These are phyloP conservation scores for Ascochyta koolunga DNA, from an alignment of 2,329 filamentous ascomycete species.

Conservation along the genomic window DNA sequence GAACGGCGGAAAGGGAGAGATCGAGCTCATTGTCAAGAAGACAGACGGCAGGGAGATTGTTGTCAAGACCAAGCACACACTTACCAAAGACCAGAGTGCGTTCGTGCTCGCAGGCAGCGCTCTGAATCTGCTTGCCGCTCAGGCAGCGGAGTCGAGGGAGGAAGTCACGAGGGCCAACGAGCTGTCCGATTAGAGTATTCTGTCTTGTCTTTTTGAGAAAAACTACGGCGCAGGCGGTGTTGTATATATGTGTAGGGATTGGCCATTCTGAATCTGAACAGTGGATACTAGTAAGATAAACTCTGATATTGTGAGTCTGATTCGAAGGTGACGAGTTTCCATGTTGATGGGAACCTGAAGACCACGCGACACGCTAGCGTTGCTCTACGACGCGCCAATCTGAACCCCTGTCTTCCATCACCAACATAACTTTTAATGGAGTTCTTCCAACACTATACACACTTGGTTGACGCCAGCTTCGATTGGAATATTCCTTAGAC, in stretches of 20 bases:
- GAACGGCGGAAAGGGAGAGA: conserved; percentile 77
- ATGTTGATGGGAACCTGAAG: not conserved
- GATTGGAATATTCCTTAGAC: not conserved
- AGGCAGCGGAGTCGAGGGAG: conserved; percentile 51
- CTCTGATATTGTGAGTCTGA: no score
- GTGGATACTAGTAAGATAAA: not conserved
- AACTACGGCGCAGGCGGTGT: conserved; percentile 9
- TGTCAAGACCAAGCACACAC: conserved; percentile 82
- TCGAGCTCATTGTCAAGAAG: conserved; percentile 64
- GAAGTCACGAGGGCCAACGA: conserved; percentile 46
- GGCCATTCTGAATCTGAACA: not conserved
- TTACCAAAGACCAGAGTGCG: conserved; percentile 86
- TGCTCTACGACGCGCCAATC: not conserved
- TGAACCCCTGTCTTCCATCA: not conserved
- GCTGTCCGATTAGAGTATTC: conserved; percentile 44
- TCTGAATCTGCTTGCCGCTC: conserved; percentile 81
- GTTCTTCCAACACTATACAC: not conserved
- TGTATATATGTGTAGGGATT: conserved; percentile 17
- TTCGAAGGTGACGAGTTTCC: no score
- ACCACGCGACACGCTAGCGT: not conserved
- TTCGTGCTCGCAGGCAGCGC: conserved; percentile 95
- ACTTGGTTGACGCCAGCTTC: not conserved
- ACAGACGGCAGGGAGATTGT: conserved; percentile 67
- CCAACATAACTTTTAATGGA: not conserved
- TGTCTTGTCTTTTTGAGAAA: not conserved